These are phyloP conservation scores for Ustanciosporium gigantosporum DNA, from an alignment of 1,284 basidiomycete species.

Conservation along the genomic window DNA sequence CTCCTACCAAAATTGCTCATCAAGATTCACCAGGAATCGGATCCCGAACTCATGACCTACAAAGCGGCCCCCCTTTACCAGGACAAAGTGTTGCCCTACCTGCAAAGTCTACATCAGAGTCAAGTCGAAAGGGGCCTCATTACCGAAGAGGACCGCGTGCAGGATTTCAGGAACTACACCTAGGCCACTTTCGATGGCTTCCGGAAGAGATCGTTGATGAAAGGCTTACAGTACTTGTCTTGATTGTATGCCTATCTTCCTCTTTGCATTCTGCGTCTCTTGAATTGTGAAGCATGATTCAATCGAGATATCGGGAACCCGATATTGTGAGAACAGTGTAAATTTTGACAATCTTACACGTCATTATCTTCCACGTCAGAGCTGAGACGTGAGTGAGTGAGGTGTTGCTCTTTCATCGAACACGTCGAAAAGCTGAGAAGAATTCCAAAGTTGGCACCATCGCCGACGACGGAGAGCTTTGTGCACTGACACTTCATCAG, in stretches of 20 bases:
- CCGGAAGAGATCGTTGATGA: too few relatives aligned
- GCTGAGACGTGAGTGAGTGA: too few relatives aligned
- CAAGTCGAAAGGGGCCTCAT: conserved; percentile 63
- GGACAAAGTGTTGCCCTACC: conserved; percentile 61
- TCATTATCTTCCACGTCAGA: too few relatives aligned
- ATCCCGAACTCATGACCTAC: conserved; percentile 62
- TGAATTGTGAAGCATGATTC: too few relatives aligned
- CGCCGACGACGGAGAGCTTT: background rate
- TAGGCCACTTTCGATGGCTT: too few relatives aligned
- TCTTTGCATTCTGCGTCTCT: too few relatives aligned
- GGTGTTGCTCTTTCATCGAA: background rate
- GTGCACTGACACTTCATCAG: background rate
- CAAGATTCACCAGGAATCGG: conserved; percentile 61
- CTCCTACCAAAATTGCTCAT: conserved; percentile 62
- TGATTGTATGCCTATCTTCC: too few relatives aligned
- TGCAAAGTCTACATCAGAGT: conserved; percentile 60
- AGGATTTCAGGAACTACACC: too few relatives aligned
- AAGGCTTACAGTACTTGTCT: too few relatives aligned
- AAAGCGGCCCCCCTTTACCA: conserved; percentile 62
- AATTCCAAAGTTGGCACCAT: background rate
- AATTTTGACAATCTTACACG: too few relatives aligned
- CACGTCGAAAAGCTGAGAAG: background rate
- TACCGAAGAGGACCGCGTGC: conserved; percentile 39
- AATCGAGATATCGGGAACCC: too few relatives aligned
- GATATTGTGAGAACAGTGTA: too few relatives aligned